Base-by-base conservation (phyloP, 345 rosid genomes). In the Orychophragmus violaceus region DNA sequence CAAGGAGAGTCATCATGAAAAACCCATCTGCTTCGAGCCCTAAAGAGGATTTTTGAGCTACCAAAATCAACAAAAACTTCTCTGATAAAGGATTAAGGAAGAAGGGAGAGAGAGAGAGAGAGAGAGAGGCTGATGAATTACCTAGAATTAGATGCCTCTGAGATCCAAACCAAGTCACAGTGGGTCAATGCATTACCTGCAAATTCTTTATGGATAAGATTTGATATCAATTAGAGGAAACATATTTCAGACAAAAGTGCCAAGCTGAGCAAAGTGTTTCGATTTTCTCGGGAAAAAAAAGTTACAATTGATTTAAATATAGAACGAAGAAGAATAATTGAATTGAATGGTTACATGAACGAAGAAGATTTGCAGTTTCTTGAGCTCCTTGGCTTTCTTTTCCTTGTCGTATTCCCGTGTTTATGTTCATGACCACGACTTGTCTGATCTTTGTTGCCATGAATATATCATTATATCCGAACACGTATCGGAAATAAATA, bases 331-430 rank as follows among this genome's bases (percentile, higher is more conserved):
- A 12, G 35, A 36, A 19, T 11, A 42, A 44, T n/a, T n/a, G 64
- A 62, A 14, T 54, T 13, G 69, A 52, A 69, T 25, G 68, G 30
- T 62, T 62, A 71, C 69, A 60, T 50, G 6, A 70, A 62, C 23
- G 68, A 70, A 23, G n/a, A n/a, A n/a, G 69, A 62, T 11, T 53
- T 53, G 75, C 56, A 62, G 62, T 52, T 70, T 62, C 62, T 54
- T 54, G 2, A 30, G 50, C 22, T 33, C 44, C 35, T 27, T 53
- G n/a, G n/a, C n/a, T 39, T 27, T 4, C n/a, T 32, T 57, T 32
- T 29, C 54, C 55, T 13, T 49, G 24, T 19, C 16, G 10, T 18
- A 23, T 35, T 32, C 72, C 58, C 36, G 72, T 58, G 51, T 51
- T 51, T 51, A 2, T 62, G 37, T 62, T 70, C 62, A n/a, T n/a